Evolutionary conservation across 164 flowering plant genomes (phyloP).

Genomic region (Liriodendron chinense): DNA sequence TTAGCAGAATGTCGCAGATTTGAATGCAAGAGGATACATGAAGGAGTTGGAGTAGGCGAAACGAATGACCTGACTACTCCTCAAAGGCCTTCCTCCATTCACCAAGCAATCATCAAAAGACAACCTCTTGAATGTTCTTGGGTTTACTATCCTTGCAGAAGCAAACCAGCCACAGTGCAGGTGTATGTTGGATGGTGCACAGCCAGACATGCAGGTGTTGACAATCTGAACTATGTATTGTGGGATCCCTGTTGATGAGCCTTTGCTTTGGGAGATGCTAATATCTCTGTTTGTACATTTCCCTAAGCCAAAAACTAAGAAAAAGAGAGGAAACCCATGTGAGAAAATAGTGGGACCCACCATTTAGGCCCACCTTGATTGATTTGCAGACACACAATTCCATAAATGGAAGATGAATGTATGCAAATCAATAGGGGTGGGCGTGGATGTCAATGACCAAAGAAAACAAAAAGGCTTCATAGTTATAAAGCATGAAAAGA

Average conservation of each 20-base stretch:
- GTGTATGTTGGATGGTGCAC: conserved; percentile 58
- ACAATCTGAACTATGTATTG: conserved; percentile 54
- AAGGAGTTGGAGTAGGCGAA: conserved; percentile 65
- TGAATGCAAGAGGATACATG: conserved; percentile 63
- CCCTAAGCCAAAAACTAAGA: conserved; percentile 17
- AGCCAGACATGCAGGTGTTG: conserved; percentile 51
- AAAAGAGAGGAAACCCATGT: not conserved
- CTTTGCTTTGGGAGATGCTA: conserved; percentile 62
- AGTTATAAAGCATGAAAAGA: not conserved
- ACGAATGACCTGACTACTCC: conserved; percentile 37
- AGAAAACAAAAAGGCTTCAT: not conserved
- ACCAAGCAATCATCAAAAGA: conserved; percentile 64
- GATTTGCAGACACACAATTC: not conserved
- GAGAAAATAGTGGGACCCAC: not conserved
- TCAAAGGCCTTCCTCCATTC: conserved; percentile 51
- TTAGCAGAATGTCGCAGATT: conserved; percentile 57
- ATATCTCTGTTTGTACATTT: conserved; percentile 50
- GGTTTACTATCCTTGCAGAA: conserved; percentile 55
- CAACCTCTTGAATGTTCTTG: conserved; percentile 56
- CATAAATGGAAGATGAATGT: not conserved
- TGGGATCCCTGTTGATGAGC: conserved; percentile 56
- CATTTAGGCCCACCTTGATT: no score
- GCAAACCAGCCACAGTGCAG: conserved; percentile 76
- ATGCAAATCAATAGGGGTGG: no score
- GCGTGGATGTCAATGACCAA: not conserved